Conservation (phyloP, 768 basidiomycete species). For the Serendipita indica region DNA sequence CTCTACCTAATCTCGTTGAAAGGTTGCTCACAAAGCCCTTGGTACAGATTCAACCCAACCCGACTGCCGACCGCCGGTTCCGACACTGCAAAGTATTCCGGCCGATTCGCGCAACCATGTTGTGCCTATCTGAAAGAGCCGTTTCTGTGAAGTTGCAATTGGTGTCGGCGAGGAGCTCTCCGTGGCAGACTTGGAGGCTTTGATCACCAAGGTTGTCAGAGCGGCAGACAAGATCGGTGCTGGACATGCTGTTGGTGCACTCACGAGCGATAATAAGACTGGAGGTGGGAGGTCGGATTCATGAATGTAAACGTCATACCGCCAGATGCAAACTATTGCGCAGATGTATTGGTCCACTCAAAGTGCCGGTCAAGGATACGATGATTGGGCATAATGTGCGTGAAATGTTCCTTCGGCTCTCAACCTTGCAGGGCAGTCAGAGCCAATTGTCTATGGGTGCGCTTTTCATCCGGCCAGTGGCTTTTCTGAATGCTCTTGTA, state of each 20-base stretch:
- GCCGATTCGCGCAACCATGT: constrained; percentile 65
- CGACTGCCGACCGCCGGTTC: constrained; percentile 71
- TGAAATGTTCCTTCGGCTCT: no score
- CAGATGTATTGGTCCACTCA: no score
- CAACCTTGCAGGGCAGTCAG: no score
- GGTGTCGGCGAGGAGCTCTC: constrained; percentile 56
- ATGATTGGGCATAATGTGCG: no score
- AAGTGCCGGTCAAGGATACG: no score
- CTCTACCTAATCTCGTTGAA: not conserved
- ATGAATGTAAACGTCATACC: no score
- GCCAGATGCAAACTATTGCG: no score
- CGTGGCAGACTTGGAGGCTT: constrained; percentile 70
- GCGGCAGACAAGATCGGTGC: constrained; percentile 35
- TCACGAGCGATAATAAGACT: constrained; percentile 80
- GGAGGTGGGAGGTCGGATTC: no score
- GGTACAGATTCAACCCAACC: constrained; percentile 85
- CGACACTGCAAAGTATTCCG: constrained; percentile 78
- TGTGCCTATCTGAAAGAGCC: constrained; percentile 80
- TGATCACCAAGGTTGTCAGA: constrained; percentile 54
- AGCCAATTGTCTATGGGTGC: no score
- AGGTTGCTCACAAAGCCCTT: no score
- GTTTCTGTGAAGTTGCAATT: constrained; percentile 73
- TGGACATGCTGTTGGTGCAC: constrained; percentile 51
- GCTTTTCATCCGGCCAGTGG: no score
- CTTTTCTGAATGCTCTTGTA: no score